Evolutionary conservation across 163 green algal genomes (phyloP), one percentile per base, ranked within the genome.

Genomic region (Trebouxiophyceae sp.): DNA sequence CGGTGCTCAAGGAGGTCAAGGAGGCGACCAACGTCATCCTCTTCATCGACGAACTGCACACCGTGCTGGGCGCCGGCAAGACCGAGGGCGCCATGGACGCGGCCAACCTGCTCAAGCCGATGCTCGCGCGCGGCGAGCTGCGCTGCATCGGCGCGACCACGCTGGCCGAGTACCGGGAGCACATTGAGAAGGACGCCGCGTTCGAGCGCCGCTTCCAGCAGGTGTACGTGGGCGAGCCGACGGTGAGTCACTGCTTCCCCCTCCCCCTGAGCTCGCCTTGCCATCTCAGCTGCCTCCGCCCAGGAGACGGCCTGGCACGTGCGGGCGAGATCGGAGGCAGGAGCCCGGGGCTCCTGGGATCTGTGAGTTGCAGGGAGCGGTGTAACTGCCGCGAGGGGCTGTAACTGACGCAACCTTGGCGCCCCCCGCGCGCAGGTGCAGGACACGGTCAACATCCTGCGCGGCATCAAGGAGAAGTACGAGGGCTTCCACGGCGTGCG

Each of bases 141-240:
- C 83, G 86, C 59, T 93, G 93, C 77, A 96, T 98, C 29, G 92
- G 92, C 44, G 92, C 92, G 62, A 98, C 92, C 57, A 98, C 92
- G 8, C 79, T 98, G 30, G 84, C 75, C n/a, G 92, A 98, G 86
- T 97, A 97, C 78, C 76, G 93, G 5, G 79, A 97, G 81, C 81
- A 98, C 83, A 92, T 98, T 39, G 93, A 98, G 78, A 97, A 97
- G 83, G 92, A 98, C 70, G 86, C 91, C 2, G 92, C 92, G 1
- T 88, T 98, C 47, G 92, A 98, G 84, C 76, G 93, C 4, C 80
- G 92, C 32, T 98, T 98, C 78, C 92, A 98, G 86, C 89, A 96
- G 84, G 86, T 90, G 57, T 24, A 20, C 39, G 12, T n/a, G n/a
- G n/a, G n/a, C n/a, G n/a, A n/a, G n/a, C n/a, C n/a, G n/a, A n/a